A percentile compares a stretch with the other conserved stretches of the same genome.
phyloP scores from a whole-genome alignment of 768 basidiomycete species.

The Lactifluus rugatus region DNA sequence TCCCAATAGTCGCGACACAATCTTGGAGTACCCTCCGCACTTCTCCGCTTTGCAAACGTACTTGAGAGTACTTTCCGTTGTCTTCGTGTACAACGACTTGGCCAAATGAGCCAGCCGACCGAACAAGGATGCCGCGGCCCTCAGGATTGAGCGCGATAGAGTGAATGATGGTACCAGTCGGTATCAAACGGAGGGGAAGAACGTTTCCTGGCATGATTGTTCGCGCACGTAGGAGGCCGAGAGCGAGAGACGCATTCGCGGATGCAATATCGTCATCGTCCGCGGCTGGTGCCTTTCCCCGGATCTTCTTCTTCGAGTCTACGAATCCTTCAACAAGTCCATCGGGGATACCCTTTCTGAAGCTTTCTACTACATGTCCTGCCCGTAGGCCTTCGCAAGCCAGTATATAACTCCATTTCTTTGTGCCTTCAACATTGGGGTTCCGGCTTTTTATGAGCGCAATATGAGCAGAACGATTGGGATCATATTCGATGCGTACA shows the following conservation, averaged over 20 bases:
- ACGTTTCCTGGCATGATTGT: slow-evolving; percentile 90
- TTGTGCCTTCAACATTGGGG: slow-evolving; percentile 38
- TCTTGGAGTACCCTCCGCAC: slow-evolving; percentile 73
- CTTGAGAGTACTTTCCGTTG: slow-evolving; percentile 61
- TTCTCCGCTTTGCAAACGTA: slow-evolving; percentile 88
- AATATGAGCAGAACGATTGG: slow-evolving; percentile 88
- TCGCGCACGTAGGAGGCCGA: slow-evolving; percentile 74
- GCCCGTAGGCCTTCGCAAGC: slow-evolving; percentile 85
- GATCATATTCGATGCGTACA: slow-evolving; percentile 94
- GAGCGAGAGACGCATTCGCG: slow-evolving; percentile 56
- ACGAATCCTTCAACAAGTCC: slow-evolving; percentile 49
- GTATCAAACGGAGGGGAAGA: slow-evolving; percentile 83
- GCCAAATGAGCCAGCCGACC: slow-evolving; percentile 82
- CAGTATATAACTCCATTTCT: slow-evolving; percentile 83
- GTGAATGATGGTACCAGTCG: slow-evolving; percentile 86
- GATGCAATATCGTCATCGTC: slow-evolving; percentile 22
- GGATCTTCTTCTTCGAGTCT: slow-evolving; percentile 23
- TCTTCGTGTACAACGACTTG: slow-evolving; percentile 74
- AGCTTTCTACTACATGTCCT: slow-evolving; percentile 82
- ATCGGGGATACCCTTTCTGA: slow-evolving; percentile 70
- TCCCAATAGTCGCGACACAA: slow-evolving; percentile 84
- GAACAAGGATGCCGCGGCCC: slow-evolving; percentile 74
- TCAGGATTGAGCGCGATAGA: slow-evolving; percentile 66
- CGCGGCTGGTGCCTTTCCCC: slow-evolving; percentile 21
- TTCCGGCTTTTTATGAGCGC: slow-evolving; percentile 70